phyloP scores from a whole-genome alignment of 306 rosid species.

The Boehmeria nivea region DNA sequence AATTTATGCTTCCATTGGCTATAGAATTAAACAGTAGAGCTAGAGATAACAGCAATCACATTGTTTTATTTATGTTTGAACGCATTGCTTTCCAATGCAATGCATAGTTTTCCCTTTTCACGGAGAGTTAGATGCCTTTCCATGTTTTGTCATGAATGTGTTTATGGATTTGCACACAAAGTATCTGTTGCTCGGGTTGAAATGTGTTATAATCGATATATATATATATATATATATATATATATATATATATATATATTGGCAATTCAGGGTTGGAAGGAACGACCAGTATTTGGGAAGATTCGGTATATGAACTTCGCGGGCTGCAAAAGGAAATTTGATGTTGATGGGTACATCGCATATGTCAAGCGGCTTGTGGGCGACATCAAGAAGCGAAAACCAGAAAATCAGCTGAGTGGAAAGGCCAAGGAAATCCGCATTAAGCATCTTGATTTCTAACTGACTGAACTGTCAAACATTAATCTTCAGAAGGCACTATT shows the following conservation, averaged over 20 bases:
- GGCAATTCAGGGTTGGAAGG: conserved; percentile 75
- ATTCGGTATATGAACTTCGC: conserved; percentile 88
- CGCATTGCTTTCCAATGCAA: no score
- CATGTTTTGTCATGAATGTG: no score
- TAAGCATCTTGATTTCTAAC: background rate
- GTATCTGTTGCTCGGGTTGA: no score
- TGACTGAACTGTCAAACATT: background rate
- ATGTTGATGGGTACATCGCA: conserved; percentile 66
- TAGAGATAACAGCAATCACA: no score
- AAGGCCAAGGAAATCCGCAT: conserved; percentile 44
- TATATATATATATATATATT: background rate
- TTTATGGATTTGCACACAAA: no score
- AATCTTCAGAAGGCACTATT: background rate
- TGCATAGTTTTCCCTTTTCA: no score
- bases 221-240: no score
- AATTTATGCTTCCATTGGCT: no score
- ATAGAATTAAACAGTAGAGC: no score
- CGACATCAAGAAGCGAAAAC: conserved; percentile 58
- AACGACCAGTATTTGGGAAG: conserved; percentile 80
- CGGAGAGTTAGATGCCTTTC: no score
- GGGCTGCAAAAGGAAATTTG: conserved; percentile 94
- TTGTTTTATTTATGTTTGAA: no score
- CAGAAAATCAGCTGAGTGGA: conserved; percentile 31
- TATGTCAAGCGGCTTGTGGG: conserved; percentile 49
- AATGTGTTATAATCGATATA: no score